These are phyloP conservation scores for Rhodotorula sphaerocarpa DNA, from an alignment of 768 basidiomycete species.

Conservation along the genomic window DNA sequence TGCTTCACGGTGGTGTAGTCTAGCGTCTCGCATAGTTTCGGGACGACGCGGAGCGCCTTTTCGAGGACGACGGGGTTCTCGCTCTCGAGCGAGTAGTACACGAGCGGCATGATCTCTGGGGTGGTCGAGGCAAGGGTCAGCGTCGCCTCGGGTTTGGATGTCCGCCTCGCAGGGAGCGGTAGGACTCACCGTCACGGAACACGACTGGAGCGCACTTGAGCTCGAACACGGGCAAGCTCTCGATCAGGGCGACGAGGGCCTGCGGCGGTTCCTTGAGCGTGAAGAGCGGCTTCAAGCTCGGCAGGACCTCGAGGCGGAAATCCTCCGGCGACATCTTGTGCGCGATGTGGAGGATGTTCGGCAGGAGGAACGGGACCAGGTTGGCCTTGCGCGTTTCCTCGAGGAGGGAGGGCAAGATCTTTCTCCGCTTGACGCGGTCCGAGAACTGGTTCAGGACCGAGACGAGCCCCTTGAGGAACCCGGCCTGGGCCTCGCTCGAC, in stretches of 20 bases:
- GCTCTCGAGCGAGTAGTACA: slow-evolving; percentile 93
- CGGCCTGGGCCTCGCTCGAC: slow-evolving; percentile 87
- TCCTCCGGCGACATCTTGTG: slow-evolving; percentile 61
- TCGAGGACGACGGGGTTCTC: slow-evolving; percentile 90
- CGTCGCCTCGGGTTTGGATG: background rate
- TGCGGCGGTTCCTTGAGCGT: slow-evolving; percentile 88
- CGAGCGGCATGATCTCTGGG: slow-evolving; percentile 84
- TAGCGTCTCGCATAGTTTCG: slow-evolving; percentile 76
- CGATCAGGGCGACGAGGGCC: slow-evolving; percentile 87
- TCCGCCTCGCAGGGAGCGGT: background rate
- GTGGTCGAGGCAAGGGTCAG: background rate
- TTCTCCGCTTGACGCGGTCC: slow-evolving; percentile 73
- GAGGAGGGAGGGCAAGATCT: slow-evolving; percentile 80
- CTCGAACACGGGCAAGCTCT: slow-evolving; percentile 78
- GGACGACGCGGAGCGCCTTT: slow-evolving; percentile 71
- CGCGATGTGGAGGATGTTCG: slow-evolving; percentile 88
- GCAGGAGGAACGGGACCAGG: slow-evolving; percentile 86
- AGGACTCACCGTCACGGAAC: slow-evolving; percentile 74
- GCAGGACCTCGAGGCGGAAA: slow-evolving; percentile 72
- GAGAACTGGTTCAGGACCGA: slow-evolving; percentile 68
- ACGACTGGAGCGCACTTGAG: slow-evolving; percentile 76
- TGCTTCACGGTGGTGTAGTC: slow-evolving; percentile 83
- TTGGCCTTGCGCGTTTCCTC: slow-evolving; percentile 88
- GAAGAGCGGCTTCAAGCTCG: slow-evolving; percentile 82
- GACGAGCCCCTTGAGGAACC: slow-evolving; percentile 84